phyloP scores from a whole-genome alignment of 352 stramenopile species.

The Aphanomyces cochlioides region DNA sequence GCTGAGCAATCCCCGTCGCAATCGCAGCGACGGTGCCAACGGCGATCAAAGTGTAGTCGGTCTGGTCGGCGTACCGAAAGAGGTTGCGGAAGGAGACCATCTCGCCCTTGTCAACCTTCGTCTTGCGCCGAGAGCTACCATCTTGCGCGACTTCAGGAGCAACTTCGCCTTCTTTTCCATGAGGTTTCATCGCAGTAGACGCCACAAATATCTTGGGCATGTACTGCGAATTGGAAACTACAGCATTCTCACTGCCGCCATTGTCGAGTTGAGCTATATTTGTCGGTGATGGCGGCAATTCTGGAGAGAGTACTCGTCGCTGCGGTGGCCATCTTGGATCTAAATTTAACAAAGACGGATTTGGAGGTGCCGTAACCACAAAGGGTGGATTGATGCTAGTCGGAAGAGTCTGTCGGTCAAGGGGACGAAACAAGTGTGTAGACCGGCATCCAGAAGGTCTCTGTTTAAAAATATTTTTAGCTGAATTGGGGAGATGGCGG shows the following conservation, averaged over 20 bases:
- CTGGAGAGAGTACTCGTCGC: no score
- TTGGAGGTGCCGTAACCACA: no score
- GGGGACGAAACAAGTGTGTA: no score
- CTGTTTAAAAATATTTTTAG: slow-evolving; percentile 5
- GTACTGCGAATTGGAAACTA: not conserved
- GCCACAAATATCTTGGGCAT: not conserved
- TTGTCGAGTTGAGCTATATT: no score
- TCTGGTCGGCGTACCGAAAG: slow-evolving; percentile 28
- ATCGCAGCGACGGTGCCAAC: slow-evolving; percentile 16
- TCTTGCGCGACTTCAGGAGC: no score
- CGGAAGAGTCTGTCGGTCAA: no score
- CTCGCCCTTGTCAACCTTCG: not conserved
- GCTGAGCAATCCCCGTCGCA: slow-evolving; percentile 24
- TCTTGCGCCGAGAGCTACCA: not conserved
- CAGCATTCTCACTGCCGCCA: no score
- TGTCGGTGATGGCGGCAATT: no score
- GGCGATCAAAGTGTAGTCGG: slow-evolving; percentile 23
- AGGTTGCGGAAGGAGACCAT: slow-evolving; percentile 26
- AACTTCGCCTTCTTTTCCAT: not conserved
- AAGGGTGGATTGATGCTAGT: no score
- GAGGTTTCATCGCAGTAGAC: not conserved
- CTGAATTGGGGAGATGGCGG: not conserved
- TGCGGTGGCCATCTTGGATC: no score
- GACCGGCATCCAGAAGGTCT: no score
- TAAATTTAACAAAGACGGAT: no score